Evolutionary conservation across 441 rosid species (phyloP), one percentile per base, ranked within the genome.

Genomic region (Croton setiger): DNA sequence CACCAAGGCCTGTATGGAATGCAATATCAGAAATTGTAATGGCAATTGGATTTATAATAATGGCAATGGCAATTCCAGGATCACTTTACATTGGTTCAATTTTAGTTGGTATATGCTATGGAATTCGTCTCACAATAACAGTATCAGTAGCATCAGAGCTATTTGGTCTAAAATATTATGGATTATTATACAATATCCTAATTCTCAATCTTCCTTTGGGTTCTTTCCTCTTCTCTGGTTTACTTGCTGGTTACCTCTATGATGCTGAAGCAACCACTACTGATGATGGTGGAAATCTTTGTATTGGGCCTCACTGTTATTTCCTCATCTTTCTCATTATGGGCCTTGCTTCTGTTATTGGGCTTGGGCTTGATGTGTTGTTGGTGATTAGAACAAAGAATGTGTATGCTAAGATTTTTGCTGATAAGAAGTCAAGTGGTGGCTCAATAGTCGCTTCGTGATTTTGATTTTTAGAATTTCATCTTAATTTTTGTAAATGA

Each of bases 151-250:
- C 96, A 18, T 89, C 93, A 0, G 96, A 89, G 69, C 83, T 89
- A 5, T 89, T 89, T 27, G 96, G 93, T 57, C 89, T 87, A 41
- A 89, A 86, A 68, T 76, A 83, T 73, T 87, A 87, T 2, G 96
- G 93, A 6, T 76, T 87, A 43, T 35, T 85, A 51, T 87, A 89
- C 79, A 89, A 89, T 72, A 69, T 87, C 36, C 80, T 87, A 18
- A 78, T 87, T 56, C 91, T 89, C 48, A 89, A 85, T 70, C 86
- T 89, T 43, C 89, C 96, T 2, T 78, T 89, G 2, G 96, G 96
- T 31, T 90, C 96, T 45, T 86, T 86, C 81, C 88, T 87, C 66
- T 90, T 90, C 75, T 90, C 96, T 0, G 90, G 96, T 66, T 71
- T 90, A 49, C 91, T 90, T 7, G 88, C 93, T 0, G 91, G 91